Base-by-base conservation (phyloP, 2,329 filamentous ascomycete genomes). In the Venturiaceae sp. region DNA sequence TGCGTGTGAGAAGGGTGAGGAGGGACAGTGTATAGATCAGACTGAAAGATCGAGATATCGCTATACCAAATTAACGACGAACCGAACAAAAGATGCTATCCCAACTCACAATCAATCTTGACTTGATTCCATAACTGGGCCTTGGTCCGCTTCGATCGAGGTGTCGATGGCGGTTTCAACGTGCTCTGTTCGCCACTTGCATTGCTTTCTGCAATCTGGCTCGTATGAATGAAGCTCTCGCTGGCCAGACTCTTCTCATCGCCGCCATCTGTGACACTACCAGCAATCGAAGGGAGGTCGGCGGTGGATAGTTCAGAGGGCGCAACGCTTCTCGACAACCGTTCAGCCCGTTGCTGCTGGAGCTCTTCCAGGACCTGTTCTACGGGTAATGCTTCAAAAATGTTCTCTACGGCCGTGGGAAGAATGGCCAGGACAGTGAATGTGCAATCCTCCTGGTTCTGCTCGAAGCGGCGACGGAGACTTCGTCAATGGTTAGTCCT, bases 391-490 rank as follows among this genome's bases (percentile, higher is more conserved):
- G 87, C 85, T 64, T 90, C 85, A 67, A 96, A 79, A 66, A 99
- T 87, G 69, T 95, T 92, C 64, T 94, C 85, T 26, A 92, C 92
- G 6, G 91, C 89, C 34, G 92, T 95, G 4, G 94, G 94, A 9
- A 99, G 81, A 58, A 99, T 84, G 32, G 92, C 94, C n/a, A 97
- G 85, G 47, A 97, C 91, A 37, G 94, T 99, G 71, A 95, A 96
- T 53, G 92, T 96, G 75, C 94, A 99, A 74, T 99, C 94, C 71
- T 96, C 92, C 71, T 99, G 94, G 73, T 99, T 99, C 74, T 99
- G 94, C 72, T 97, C 90, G 75, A 99, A 99, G 68, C 94, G 88
- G 60, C 94, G 88, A 55, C 92, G 91, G 62, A 99, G 83, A 73
- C 92, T 97, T 28, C 11, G 4, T 58, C 33, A n/a, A 19, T 32